Conservation (phyloP, 2,329 filamentous ascomycete genomes). For the Aspergillus flavus region DNA sequence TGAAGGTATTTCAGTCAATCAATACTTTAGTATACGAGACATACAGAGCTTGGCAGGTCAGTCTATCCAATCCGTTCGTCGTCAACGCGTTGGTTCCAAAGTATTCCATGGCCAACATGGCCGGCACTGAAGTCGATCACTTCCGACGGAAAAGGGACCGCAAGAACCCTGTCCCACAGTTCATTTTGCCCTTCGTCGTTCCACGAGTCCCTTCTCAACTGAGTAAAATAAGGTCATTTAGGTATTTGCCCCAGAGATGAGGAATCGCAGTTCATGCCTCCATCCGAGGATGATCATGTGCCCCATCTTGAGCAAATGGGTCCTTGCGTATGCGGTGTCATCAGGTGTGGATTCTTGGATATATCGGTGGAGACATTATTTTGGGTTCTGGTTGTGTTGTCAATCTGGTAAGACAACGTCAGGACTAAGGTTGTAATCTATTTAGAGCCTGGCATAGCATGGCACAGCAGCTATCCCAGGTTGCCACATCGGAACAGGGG, state of each 20-base stretch:
- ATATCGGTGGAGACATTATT: slow-evolving; percentile 41
- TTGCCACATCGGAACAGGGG: background rate
- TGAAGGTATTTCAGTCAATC: background rate
- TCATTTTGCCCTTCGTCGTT: background rate
- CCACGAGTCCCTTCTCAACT: background rate
- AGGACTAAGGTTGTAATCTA: background rate
- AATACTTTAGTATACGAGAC: slow-evolving; percentile 6
- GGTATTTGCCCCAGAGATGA: background rate
- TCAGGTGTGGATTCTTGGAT: background rate
- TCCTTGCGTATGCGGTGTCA: slow-evolving; percentile 16
- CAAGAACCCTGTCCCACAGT: background rate
- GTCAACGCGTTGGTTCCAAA: background rate
- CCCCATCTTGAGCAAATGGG: slow-evolving; percentile 13
- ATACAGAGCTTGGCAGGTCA: background rate
- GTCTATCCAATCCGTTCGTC: slow-evolving; percentile 3
- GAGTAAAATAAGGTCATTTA: background rate
- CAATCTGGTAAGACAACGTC: slow-evolving; percentile 10
- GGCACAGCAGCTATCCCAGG: background rate
- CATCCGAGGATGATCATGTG: slow-evolving; percentile 14
- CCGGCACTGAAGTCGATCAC: background rate
- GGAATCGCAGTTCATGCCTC: slow-evolving; percentile 6
- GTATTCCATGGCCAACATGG: background rate
- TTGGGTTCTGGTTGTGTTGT: slow-evolving; percentile 20
- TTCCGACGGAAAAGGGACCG: background rate
- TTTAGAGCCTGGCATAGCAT: background rate